Evolutionary conservation across 2,329 filamentous ascomycete genomes (phyloP).

Genomic region (Exophiala alcalophila): DNA sequence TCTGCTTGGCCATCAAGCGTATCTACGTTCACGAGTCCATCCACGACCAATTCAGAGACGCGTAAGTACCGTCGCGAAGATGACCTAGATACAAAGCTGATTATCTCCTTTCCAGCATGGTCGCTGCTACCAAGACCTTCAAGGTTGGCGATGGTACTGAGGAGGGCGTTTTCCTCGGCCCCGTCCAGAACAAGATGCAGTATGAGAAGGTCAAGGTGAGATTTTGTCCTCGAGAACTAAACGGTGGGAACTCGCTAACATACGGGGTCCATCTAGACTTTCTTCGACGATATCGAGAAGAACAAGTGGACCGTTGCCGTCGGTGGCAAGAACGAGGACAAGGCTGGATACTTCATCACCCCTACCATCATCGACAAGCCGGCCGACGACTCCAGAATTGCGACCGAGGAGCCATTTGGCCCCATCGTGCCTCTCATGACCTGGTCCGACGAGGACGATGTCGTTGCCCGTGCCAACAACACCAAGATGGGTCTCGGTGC

Average conservation of each 20-base stretch:
- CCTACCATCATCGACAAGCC: slow-evolving; percentile 61
- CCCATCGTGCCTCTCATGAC: slow-evolving; percentile 63
- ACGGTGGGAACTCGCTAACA: not conserved
- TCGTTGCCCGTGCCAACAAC: slow-evolving; percentile 56
- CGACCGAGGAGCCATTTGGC: slow-evolving; percentile 61
- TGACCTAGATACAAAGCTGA: too few relatives aligned
- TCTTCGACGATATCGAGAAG: slow-evolving; percentile 56
- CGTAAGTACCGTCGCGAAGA: too few relatives aligned
- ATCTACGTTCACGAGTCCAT: slow-evolving; percentile 59
- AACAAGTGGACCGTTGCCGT: slow-evolving; percentile 55
- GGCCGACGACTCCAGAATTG: slow-evolving; percentile 54
- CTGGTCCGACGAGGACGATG: slow-evolving; percentile 61
- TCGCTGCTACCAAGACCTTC: slow-evolving; percentile 37
- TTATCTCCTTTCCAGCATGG: too few relatives aligned
- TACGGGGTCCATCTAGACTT: slow-evolving; percentile 31
- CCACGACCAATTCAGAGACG: slow-evolving; percentile 49
- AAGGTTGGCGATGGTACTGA: slow-evolving; percentile 36
- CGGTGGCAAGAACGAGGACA: slow-evolving; percentile 45
- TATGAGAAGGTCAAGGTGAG: slow-evolving; percentile 56
- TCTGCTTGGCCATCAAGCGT: slow-evolving; percentile 55
- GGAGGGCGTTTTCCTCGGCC: slow-evolving; percentile 55
- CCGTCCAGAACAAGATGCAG: slow-evolving; percentile 65
- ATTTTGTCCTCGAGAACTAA: not conserved
- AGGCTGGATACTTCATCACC: slow-evolving; percentile 52
- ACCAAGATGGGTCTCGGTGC: slow-evolving; percentile 55